Evolutionary conservation across 306 rosid species (phyloP), one percentile per base, ranked within the genome.

Genomic region (Adenanthera pavonina): DNA sequence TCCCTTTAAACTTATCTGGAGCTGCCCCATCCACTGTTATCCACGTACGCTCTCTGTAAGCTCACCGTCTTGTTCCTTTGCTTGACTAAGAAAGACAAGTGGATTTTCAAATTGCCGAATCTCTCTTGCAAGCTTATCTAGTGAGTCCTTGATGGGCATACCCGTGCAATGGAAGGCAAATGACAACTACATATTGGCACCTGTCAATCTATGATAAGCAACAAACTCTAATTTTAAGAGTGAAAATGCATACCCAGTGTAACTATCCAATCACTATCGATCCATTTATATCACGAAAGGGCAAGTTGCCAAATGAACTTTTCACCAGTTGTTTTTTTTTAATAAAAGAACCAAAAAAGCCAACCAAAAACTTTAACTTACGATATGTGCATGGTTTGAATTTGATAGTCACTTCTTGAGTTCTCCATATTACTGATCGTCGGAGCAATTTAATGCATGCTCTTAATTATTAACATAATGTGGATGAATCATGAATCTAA

Each of bases 101-200:
- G 97, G 97, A 52, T 91, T 71, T 12, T 97, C 99, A 75, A 91
- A 92, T 47, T 78, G 72, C 11, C 87, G 84, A 49, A 95, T 90
- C 85, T 95, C 99, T 54, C 97, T 84, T 1, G 90, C 89, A 49
- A 95, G 91, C 54, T 95, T 95, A 85, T 95, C 99, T 0, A 97
- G 97, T 0, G 97, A 91, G 46, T 97, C 99, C 77, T 95, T 95
- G 84, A 95, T 93, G 0, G 99, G 99, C 99, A 95, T 91, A 69
- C 99, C 99, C 0, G 99, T 95, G 92, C 99, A 95, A 69, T 95
- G 99, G 74, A 95, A 95, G 20, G 86, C 97, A 17, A 95, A 95
- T 9, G 99, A 98, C 13, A 93, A 79, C 7, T 93, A 88, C 44
- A 95, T 98, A 52, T 93, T 93, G 46, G 98, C 97, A 14, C 99